phyloP scores from a whole-genome alignment of 2,329 filamentous ascomycete species.

The Metarhizium guizhouense region DNA sequence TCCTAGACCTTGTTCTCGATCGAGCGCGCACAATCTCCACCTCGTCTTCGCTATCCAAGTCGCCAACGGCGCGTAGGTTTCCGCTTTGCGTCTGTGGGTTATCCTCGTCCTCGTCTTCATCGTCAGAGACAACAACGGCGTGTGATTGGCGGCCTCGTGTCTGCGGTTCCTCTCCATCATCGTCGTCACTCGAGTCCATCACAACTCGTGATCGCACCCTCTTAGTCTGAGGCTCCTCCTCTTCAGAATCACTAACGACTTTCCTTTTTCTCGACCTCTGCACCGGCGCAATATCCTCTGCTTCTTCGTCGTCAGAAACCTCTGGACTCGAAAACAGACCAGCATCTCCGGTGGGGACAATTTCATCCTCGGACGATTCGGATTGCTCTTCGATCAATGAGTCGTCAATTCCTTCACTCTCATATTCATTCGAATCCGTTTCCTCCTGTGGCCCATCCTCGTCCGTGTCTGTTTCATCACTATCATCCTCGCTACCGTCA shows the following conservation, averaged over 20 bases:
- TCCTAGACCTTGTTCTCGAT: background rate
- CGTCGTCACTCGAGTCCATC: slow-evolving; percentile 11
- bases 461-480: slow-evolving; percentile 1
- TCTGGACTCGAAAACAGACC: slow-evolving; percentile 5
- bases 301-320: slow-evolving; percentile 3
- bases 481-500: slow-evolving; percentile 9
- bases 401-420: slow-evolving; percentile 31
- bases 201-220: slow-evolving; percentile 14
- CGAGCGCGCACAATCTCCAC: background rate
- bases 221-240: slow-evolving; percentile 13
- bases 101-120: background rate
- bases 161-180: background rate
- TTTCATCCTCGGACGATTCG: slow-evolving; percentile 12
- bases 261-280: slow-evolving; percentile 17
- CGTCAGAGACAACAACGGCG: background rate
- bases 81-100: background rate
- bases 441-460: slow-evolving; percentile 3
- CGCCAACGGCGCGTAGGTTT: background rate
- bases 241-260: slow-evolving; percentile 20
- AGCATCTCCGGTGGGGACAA: background rate
- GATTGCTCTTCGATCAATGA: slow-evolving; percentile 17
- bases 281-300: background rate
- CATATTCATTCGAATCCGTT: slow-evolving; percentile 22
- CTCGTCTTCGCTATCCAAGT: background rate
- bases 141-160: background rate